These are phyloP conservation scores for Geoglossum glabrum DNA, from an alignment of 495 filamentous ascomycete species.

Conservation along the genomic window DNA sequence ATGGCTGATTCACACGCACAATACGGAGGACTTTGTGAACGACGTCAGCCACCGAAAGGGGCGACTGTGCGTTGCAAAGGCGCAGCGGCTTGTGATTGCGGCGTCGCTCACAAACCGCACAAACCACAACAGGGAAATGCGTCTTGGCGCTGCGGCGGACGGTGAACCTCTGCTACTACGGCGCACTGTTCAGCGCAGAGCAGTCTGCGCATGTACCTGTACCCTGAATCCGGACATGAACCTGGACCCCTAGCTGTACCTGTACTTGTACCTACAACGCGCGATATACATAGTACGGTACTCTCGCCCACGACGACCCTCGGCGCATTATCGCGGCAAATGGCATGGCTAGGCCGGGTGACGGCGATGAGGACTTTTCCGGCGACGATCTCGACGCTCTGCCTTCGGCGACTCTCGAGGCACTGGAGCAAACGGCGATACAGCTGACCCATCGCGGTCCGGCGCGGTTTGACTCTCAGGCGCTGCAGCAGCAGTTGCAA, in stretches of 20 bases:
- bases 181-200: no score
- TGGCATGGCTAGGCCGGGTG: constrained; percentile 34
- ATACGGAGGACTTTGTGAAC: no score
- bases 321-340: neutral
- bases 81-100: constrained; percentile 2
- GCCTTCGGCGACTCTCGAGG: constrained; percentile 27
- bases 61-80: neutral
- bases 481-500: constrained; percentile 2
- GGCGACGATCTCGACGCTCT: constrained; percentile 42
- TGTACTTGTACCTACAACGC: no score
- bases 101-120: no score
- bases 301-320: neutral
- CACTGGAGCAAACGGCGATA: constrained; percentile 35
- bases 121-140: no score
- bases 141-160: no score
- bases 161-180: no score
- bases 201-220: no score
- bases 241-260: no score
- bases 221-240: no score
- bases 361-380: constrained; percentile 41
- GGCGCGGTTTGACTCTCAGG: constrained; percentile 5
- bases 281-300: no score
- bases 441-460: constrained; percentile 25
- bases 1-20: neutral
- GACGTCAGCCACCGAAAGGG: neutral